Base-by-base conservation (phyloP, 2,329 filamentous ascomycete genomes). In the Microsporum ferrugineum region DNA sequence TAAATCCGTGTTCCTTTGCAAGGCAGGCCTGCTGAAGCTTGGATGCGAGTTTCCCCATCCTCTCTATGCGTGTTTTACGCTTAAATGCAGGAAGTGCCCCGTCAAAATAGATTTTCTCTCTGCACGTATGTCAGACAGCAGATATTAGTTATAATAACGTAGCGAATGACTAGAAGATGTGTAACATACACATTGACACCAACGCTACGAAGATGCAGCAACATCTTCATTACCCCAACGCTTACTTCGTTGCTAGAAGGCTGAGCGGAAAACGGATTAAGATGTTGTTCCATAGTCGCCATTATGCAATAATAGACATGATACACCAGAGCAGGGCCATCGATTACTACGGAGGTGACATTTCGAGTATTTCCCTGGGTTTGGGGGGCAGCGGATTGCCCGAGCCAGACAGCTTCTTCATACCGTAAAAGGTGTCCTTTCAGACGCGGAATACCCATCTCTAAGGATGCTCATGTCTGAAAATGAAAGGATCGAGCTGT, bases 21-120 rank as follows among this genome's bases (percentile, higher is more conserved):
- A 71, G 69, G 62, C 79, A 79, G 55, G 81, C 77, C 1, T 73
- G 71, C 43, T 80, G 78, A 27, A 91, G 74, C 27, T 82, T 79
- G 2, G 75, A 73, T 5, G 87, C 82, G 27, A 79, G 82, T 23
- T 77, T 79, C 57, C 83, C 76, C 39, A 88, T 77, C 38, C 90
- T 80, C 7, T 80, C 72, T 58, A 85, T 74, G 3, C 90, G 82
- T 5, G 84, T 82, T 0, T 75, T 71, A 38, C 80, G 78, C 70
- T 96, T 96, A 3, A 78, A 72, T 0, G 71, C 62, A 0, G 92
- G 92, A 0, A 97, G 79, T 61, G 84, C 86, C 12, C 91, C 91
- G 71, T 97, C 92, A 68, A 97, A 96, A 71, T 87, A 91, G 59
- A 96, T 88, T 55, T 80, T 83, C 62, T 82, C 76, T 66, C 85